These are phyloP conservation scores for Luffa aegyptiaca DNA, from an alignment of 306 rosid genomes.

Conservation along the genomic window DNA sequence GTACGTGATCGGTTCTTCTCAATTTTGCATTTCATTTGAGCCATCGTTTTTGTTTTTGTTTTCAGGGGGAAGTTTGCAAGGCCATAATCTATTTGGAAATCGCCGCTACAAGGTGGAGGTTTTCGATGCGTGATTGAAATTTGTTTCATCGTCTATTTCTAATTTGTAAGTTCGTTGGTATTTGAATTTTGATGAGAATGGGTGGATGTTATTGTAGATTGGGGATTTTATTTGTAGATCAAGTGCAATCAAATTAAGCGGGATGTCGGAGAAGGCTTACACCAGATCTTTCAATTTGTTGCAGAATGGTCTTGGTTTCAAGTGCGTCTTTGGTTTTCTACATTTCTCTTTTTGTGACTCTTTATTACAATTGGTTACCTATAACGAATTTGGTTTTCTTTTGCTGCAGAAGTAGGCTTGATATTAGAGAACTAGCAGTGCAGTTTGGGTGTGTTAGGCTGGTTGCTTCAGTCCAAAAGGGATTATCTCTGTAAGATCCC, in stretches of 20 bases:
- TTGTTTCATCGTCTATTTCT: not conserved
- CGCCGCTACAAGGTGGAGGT: slow-evolving; percentile 42
- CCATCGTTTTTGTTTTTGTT: not conserved
- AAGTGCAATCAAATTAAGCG: slow-evolving; percentile 52
- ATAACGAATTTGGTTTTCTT: slow-evolving; percentile 1
- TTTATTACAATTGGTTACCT: not conserved
- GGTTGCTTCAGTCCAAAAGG: slow-evolving; percentile 53
- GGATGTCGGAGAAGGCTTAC: slow-evolving; percentile 84
- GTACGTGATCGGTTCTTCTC: not conserved
- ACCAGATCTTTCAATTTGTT: slow-evolving; percentile 67
- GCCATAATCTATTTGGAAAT: slow-evolving; percentile 79
- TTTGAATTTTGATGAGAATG: not conserved
- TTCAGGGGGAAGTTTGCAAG: slow-evolving; percentile 73
- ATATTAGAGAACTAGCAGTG: slow-evolving; percentile 77
- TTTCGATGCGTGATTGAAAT: not conserved
- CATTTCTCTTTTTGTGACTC: not conserved
- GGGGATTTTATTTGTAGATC: slow-evolving; percentile 55
- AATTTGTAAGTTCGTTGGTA: not conserved
- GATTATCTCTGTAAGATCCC: slow-evolving; percentile 52
- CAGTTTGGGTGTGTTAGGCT: slow-evolving; percentile 86
- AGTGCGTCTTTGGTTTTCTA: slow-evolving; percentile 29
- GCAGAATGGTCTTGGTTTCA: slow-evolving; percentile 81
- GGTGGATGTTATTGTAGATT: slow-evolving; percentile 12
- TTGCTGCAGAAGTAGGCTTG: slow-evolving; percentile 51
- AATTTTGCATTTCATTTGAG: not conserved